Percentiles rank a stretch among this genome's conserved stretches.
Conservation (phyloP, 2,329 filamentous ascomycete species). For the Verticillium nonalfalfae region DNA sequence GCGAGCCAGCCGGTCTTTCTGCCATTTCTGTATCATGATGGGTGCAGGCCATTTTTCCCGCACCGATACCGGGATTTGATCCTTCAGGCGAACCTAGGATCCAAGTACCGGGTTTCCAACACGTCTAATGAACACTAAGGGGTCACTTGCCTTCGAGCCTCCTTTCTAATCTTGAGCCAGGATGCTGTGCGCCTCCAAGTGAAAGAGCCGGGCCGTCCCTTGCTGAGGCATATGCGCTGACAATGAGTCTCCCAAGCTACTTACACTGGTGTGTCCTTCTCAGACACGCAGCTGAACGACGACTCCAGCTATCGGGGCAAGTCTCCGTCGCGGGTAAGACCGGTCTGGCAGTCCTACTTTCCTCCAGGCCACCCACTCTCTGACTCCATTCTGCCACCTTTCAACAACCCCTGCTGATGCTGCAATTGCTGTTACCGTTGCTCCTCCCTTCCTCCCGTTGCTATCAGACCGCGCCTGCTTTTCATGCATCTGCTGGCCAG, state of each 20-base stretch:
- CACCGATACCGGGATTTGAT: not conserved
- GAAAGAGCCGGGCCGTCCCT: not conserved
- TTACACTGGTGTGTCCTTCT: not conserved
- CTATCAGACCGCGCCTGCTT: too few species aligned
- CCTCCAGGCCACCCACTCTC: not conserved
- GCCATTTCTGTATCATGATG: too few species aligned
- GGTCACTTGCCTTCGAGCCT: not conserved
- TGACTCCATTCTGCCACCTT: not conserved
- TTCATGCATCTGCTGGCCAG: too few species aligned
- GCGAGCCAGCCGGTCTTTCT: too few species aligned
- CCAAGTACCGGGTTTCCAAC: not conserved
- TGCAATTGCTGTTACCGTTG: not conserved
- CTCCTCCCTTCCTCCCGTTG: not conserved
- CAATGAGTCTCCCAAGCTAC: not conserved
- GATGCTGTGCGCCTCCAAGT: not conserved
- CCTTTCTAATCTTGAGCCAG: not conserved
- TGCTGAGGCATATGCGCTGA: not conserved
- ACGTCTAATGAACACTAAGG: not conserved
- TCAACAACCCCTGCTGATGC: not conserved
- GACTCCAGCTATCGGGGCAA: not conserved
- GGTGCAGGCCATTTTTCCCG: not conserved
- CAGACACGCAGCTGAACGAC: not conserved
- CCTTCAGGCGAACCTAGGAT: not conserved
- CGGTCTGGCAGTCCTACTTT: not conserved
- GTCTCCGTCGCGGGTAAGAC: not conserved